phyloP scores from a whole-genome alignment of 2,329 filamentous ascomycete genomes.

The Hymenoscyphus infarciens region DNA sequence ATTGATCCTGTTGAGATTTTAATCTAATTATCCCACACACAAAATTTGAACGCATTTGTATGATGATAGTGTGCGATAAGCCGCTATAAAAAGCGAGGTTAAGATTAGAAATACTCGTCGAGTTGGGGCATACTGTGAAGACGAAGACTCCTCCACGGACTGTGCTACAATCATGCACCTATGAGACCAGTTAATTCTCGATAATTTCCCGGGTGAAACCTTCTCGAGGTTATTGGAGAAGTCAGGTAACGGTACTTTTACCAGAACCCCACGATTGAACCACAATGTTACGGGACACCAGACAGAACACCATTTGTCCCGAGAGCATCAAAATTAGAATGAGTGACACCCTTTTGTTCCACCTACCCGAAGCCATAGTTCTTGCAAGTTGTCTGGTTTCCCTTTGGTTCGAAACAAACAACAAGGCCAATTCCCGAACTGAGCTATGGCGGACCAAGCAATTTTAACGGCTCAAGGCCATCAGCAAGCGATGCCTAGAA shows the following conservation, averaged over 20 bases:
- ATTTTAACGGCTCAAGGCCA: conserved; percentile 13
- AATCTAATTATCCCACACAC: too few species aligned
- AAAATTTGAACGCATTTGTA: too few species aligned
- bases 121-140: too few species aligned
- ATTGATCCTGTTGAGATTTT: too few species aligned
- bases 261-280: neutral
- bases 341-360: neutral
- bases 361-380: too few species aligned
- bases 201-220: neutral
- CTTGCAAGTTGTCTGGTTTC: too few species aligned
- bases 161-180: too few species aligned
- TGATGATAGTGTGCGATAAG: too few species aligned
- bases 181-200: neutral
- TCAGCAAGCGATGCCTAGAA: conserved; percentile 18
- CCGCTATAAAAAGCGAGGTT: too few species aligned
- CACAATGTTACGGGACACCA: neutral
- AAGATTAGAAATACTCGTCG: too few species aligned
- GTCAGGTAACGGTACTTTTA: neutral
- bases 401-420: neutral
- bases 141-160: neutral
- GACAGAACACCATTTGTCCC: neutral
- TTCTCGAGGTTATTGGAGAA: neutral
- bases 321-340: neutral
- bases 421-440: neutral
- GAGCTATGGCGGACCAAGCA: conserved; percentile 6